These are phyloP conservation scores for Zopfia rhizophila DNA, from an alignment of 2,329 filamentous ascomycete species.

Conservation along the genomic window DNA sequence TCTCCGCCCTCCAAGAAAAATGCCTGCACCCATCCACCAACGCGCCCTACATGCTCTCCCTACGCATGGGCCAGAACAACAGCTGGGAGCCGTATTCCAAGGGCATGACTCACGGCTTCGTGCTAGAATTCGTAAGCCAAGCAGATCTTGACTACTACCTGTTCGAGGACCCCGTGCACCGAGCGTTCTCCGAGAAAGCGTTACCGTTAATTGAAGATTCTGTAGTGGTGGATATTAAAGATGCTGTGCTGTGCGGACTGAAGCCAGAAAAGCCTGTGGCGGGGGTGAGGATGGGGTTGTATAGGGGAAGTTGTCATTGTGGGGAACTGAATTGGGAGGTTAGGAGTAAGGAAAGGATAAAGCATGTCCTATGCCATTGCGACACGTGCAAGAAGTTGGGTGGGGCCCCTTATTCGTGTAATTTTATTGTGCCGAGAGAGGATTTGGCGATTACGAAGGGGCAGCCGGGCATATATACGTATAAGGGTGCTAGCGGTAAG, in stretches of 20 bases:
- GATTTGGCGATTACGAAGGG: slow-evolving; percentile 39
- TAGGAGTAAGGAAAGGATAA: slow-evolving; percentile 34
- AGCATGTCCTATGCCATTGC: slow-evolving; percentile 51
- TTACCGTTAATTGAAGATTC: slow-evolving; percentile 44
- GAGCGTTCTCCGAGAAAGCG: slow-evolving; percentile 39
- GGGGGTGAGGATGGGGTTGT: slow-evolving; percentile 16
- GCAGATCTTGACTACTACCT: slow-evolving; percentile 49
- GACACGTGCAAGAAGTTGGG: slow-evolving; percentile 48
- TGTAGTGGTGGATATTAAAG: slow-evolving; percentile 45
- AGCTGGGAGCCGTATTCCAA: slow-evolving; percentile 45
- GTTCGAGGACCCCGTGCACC: slow-evolving; percentile 41
- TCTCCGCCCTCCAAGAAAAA: slow-evolving; percentile 35
- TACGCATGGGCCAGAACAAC: slow-evolving; percentile 47
- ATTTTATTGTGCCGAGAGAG: slow-evolving; percentile 46
- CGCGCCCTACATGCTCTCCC: slow-evolving; percentile 42
- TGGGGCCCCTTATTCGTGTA: slow-evolving; percentile 49
- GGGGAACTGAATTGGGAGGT: slow-evolving; percentile 35
- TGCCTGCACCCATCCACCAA: slow-evolving; percentile 37
- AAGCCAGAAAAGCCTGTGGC: slow-evolving; percentile 30
- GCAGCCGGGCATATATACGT: slow-evolving; percentile 40
- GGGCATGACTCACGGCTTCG: slow-evolving; percentile 49
- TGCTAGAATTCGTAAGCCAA: slow-evolving; percentile 47
- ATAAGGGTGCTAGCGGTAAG: slow-evolving; percentile 44
- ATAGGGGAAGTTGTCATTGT: slow-evolving; percentile 46
- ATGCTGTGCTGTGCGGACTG: slow-evolving; percentile 45